Evolutionary conservation across 2,329 filamentous ascomycete genomes (phyloP), one percentile per base, ranked within the genome.

Genomic region (Rhexocercosporidium sp.): DNA sequence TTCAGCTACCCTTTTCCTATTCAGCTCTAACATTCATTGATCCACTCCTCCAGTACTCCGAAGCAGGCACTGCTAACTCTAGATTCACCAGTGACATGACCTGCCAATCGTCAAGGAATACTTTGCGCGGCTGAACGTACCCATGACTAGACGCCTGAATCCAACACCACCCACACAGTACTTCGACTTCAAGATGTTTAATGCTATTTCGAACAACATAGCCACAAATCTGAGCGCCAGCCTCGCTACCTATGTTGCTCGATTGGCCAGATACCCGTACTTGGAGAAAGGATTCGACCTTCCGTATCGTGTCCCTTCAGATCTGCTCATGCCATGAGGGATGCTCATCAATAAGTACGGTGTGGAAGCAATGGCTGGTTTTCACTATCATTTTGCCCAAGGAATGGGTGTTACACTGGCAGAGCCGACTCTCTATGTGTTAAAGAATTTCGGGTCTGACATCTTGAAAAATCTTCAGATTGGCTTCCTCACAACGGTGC

Each of bases 391-490:
- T 16, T 79, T 79, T 64, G 78, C 80, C 25, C 78, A 83, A 59
- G 84, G 82, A 3, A 70, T 82, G 1, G 81, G 81, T 18, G 80
- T 85, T 67, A 76, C 84, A 44, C 74, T 82, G 5, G 76, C 78
- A 3, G 69, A 77, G 12, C 78, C 80, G n/a, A 82, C 82, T 0
- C 64, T 86, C 7, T 83, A 83, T 69, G 77, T 84, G 16, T 77
- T 85, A 69, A 81, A 83, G 67, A 75, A 75, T 2, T 80, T 81
- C 59, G 78, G 78, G 5, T 16, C 51, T 1, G 64, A 63, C 22
- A 60, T 72, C 18, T 57, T 75, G 7, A 46, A 60, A 8, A 51
- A 29, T 14, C 31, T 71, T n/a, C 49, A 60, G 51, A 54, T 46
- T 3, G 69, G 70, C 1, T 72, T 68, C 46, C 44, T 74, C 16